Base-by-base conservation (phyloP, 345 rosid species). In the Salix caprea region DNA sequence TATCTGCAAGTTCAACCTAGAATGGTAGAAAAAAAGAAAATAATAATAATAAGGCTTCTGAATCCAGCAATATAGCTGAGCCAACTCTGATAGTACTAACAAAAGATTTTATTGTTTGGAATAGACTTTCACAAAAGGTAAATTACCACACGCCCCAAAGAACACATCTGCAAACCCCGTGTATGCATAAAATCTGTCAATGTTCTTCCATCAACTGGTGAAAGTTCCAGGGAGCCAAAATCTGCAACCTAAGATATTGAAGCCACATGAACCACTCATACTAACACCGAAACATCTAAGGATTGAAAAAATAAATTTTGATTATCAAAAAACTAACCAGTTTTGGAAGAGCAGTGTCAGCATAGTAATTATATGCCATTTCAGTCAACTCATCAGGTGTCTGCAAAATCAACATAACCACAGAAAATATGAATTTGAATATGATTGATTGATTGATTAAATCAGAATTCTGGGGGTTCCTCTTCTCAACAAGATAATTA, bases 131-230 rank as follows among this genome's bases (percentile, higher is more conserved):
- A 54, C 39, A 23, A 28, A 3, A 18, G 32, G 26, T 42, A 65
- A 65, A 66, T 77, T 82, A 82, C 84, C 84, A 82, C 84, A 36
- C 60, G 79, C 72, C 84, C 84, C 77, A 82, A 74, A 66, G 84
- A 77, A 74, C 84, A 58, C 84, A 82, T 82, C 76, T 67, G 81
- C 78, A 82, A 71, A 56, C 84, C 84, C 77, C 84, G 67, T 34
- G 84, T 78, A 71, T 82, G 81, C 81, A 82, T 82, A 75, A 82
- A 82, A 71, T 82, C 84, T 26, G 84, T 82, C 76, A 82, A 74
- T 32, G 81, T 82, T 74, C 81, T 82, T 76, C 78, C 81, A 76
- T 72, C 77, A 76, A 80, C 80, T 28, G 72, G 83, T 50, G 77
- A 64, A 54, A 77, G 70, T 50, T 79, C 75, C 67, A 83, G 78